Percentiles rank a stretch among this genome's conserved stretches.
These are phyloP conservation scores for Candida coquimbonensis DNA, from an alignment of 805 yeast genomes.

Conservation along the genomic window DNA sequence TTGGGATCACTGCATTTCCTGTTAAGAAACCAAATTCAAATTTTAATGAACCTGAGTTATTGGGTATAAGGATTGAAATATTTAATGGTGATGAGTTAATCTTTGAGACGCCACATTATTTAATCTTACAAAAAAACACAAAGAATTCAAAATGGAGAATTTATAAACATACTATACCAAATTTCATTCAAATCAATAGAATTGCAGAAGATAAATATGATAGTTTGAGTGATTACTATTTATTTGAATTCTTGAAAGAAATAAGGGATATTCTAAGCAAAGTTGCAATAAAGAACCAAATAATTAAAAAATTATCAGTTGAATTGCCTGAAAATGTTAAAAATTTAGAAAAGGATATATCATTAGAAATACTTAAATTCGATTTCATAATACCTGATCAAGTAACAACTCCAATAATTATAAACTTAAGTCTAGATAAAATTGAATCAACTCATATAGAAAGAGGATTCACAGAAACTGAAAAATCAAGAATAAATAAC, in stretches of 20 bases:
- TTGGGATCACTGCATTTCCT: constrained; percentile 35
- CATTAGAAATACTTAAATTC: constrained; percentile 15
- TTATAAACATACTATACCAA: constrained; percentile 33
- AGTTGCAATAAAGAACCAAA: constrained; percentile 16
- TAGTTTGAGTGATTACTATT: constrained; percentile 9
- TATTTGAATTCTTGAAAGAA: constrained; percentile 10
- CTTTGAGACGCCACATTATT: constrained; percentile 31
- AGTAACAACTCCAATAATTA: constrained; percentile 6
- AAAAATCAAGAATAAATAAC: constrained; percentile 14
- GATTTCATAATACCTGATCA: constrained; percentile 8
- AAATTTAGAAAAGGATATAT: constrained; percentile 17
- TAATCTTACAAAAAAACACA: constrained; percentile 24
- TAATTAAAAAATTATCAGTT: constrained; percentile 9
- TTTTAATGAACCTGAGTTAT: constrained; percentile 13
- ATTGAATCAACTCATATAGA: constrained; percentile 14
- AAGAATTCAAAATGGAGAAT: constrained; percentile 26
- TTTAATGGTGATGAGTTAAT: constrained; percentile 22
- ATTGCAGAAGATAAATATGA: constrained; percentile 13
- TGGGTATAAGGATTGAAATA: constrained; percentile 35
- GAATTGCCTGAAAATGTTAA: constrained; percentile 6
- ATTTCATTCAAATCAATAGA: constrained; percentile 13
- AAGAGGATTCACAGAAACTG: constrained; percentile 17
- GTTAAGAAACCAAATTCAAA: constrained; percentile 29
- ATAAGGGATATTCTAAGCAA: constrained; percentile 12
- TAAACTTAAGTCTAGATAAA: constrained; percentile 11